Evolutionary conservation across 805 yeast species (phyloP).

Genomic region (Lachancea meyersii): DNA sequence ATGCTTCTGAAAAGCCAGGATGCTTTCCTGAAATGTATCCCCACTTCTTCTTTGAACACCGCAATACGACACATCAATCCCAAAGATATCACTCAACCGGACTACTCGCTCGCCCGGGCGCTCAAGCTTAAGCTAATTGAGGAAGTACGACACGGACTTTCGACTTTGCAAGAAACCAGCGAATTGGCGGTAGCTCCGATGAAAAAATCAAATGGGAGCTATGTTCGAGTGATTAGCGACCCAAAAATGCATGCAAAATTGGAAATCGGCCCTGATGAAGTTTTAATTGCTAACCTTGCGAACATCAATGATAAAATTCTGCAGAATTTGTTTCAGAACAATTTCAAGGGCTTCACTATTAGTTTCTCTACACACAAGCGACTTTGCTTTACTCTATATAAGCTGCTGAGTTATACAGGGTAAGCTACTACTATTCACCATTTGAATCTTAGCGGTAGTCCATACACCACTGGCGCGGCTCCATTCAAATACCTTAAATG

Average conservation of each 20-base stretch:
- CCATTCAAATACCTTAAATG: conserved; percentile 74
- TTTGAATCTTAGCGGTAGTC: conserved; percentile 51
- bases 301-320: not conserved
- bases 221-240: not conserved
- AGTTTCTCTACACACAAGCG: conserved; percentile 9
- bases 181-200: not conserved
- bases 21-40: conserved; percentile 3
- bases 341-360: conserved; percentile 11
- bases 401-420: conserved; percentile 8
- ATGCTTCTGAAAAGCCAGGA: not conserved
- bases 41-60: conserved; percentile 5
- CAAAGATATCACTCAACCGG: conserved; percentile 2
- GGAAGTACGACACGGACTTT: not conserved
- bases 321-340: conserved; percentile 3
- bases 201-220: not conserved
- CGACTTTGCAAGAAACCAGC: too few relatives aligned
- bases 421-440: conserved; percentile 23
- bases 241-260: not conserved
- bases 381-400: conserved; percentile 12
- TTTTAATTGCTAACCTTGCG: not conserved
- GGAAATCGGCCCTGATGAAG: not conserved
- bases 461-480: conserved; percentile 88
- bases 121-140: not conserved
- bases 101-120: not conserved
- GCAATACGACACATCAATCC: conserved; percentile 3